phyloP scores from a whole-genome alignment of 2,329 filamentous ascomycete genomes.

The Colletotrichum sojae region DNA sequence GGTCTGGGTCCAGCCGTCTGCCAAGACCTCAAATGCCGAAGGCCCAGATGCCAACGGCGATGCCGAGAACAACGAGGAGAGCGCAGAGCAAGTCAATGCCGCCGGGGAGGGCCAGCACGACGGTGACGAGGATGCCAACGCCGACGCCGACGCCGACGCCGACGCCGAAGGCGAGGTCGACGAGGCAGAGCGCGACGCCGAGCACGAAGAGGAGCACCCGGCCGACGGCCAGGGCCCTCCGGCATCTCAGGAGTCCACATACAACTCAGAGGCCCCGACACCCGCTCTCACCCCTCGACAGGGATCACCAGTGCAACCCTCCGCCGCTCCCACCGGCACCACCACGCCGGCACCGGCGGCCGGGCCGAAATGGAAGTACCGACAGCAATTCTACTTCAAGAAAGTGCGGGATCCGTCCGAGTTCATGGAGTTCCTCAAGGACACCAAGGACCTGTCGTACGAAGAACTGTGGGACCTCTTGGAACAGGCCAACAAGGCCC shows the following conservation, averaged over 20 bases:
- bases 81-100: conserved; percentile 14
- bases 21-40: conserved; percentile 42
- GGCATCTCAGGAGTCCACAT: conserved; percentile 27
- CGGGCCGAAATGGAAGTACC: conserved; percentile 45
- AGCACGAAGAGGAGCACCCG: conserved; percentile 39
- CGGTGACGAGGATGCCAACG: conserved; percentile 45
- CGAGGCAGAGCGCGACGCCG: conserved; percentile 43
- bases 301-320: conserved; percentile 54
- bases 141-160: conserved; percentile 47
- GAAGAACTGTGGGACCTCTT: conserved; percentile 62
- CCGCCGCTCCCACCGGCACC: conserved; percentile 43
- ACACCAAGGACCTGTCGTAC: conserved; percentile 64
- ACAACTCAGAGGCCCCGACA: conserved; percentile 52
- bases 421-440: conserved; percentile 63
- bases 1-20: conserved; percentile 41
- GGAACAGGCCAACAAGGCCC: conserved; percentile 59
- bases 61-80: conserved; percentile 35
- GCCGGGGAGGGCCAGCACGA: conserved; percentile 42
- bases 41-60: conserved; percentile 27
- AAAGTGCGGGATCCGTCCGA: conserved; percentile 66
- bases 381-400: conserved; percentile 58
- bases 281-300: conserved; percentile 55
- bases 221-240: conserved; percentile 30
- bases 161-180: conserved; percentile 46
- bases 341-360: conserved; percentile 54